These are phyloP conservation scores for Amniculicola lignicola DNA, from an alignment of 495 filamentous ascomycete species.

Conservation along the genomic window DNA sequence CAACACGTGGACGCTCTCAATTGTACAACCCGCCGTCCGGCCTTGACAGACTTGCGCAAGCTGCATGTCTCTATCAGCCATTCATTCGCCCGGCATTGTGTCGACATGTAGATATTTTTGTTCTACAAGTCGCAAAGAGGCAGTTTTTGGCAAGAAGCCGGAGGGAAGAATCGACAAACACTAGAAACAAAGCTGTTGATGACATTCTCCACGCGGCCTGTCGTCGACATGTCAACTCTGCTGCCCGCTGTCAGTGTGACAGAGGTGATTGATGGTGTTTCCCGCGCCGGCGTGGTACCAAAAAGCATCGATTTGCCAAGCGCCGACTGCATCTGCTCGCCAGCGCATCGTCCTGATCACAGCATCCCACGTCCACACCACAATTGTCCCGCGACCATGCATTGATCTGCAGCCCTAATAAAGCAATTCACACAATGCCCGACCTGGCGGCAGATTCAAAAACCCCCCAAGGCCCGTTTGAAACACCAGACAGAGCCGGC, in stretches of 20 bases:
- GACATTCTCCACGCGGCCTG: no score
- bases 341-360: slow-evolving; percentile 19
- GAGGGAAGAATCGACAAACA: no score
- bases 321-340: slow-evolving; percentile 13
- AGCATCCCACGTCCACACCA: slow-evolving; percentile 31
- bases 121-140: no score
- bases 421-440: slow-evolving; percentile 31
- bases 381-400: slow-evolving; percentile 27
- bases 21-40: slow-evolving; percentile 13
- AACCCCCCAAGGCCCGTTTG: slow-evolving; percentile 11
- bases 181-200: no score
- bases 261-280: slow-evolving; percentile 18
- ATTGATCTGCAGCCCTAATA: slow-evolving; percentile 33
- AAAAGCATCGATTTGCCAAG: slow-evolving; percentile 3
- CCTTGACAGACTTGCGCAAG: not conserved
- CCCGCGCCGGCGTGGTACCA: slow-evolving; percentile 10
- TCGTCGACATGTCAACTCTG: slow-evolving; percentile 2
- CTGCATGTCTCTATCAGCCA: slow-evolving; percentile 20
- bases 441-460: slow-evolving; percentile 16
- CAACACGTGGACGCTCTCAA: slow-evolving; percentile 17
- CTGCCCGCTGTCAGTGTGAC: slow-evolving; percentile 16
- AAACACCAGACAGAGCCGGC: slow-evolving; percentile 14
- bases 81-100: no score
- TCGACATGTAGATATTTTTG: no score
- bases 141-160: no score